Conservation (phyloP, 306 rosid species). For the Crataegus laevigata region DNA sequence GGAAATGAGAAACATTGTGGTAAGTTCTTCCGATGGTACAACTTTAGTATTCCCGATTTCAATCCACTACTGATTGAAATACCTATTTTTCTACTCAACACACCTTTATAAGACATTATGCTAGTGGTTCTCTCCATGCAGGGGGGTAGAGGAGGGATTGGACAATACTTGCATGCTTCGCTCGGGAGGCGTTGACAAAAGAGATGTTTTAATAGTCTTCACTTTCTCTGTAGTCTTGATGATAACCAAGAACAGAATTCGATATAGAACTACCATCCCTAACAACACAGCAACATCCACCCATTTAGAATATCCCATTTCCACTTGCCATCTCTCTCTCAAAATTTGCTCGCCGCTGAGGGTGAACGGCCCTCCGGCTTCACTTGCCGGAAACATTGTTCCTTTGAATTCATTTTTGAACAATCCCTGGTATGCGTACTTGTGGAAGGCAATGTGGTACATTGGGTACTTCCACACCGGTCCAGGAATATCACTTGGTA, state of each 20-base stretch:
- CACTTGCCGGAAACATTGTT: conserved; percentile 6
- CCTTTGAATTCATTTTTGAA: conserved; percentile 65
- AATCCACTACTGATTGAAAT: background rate
- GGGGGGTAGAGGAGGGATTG: conserved; percentile 13
- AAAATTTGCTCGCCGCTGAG: conserved; percentile 32
- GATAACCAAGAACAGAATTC: conserved; percentile 39
- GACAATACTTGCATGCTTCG: background rate
- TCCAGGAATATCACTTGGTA: conserved; percentile 45
- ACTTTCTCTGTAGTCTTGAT: conserved; percentile 40
- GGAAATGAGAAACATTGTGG: background rate
- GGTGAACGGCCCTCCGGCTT: background rate
- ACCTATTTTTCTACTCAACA: background rate
- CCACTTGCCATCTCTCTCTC: conserved; percentile 24
- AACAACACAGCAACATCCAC: conserved; percentile 46
- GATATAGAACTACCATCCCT: conserved; percentile 48
- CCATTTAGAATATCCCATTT: conserved; percentile 61
- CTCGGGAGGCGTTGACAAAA: conserved; percentile 2
- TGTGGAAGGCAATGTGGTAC: conserved; percentile 48
- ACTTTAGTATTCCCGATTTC: background rate
- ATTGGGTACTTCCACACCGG: conserved; percentile 58
- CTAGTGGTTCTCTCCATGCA: background rate
- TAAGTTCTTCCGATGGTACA: background rate
- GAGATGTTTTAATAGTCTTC: conserved; percentile 16
- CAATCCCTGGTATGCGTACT: conserved; percentile 53
- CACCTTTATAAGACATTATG: background rate